Percentiles rank a stretch among this genome's conserved stretches.
Evolutionary conservation across 2,329 filamentous ascomycete species (phyloP).

Genomic region (Helicocarpus griseus): DNA sequence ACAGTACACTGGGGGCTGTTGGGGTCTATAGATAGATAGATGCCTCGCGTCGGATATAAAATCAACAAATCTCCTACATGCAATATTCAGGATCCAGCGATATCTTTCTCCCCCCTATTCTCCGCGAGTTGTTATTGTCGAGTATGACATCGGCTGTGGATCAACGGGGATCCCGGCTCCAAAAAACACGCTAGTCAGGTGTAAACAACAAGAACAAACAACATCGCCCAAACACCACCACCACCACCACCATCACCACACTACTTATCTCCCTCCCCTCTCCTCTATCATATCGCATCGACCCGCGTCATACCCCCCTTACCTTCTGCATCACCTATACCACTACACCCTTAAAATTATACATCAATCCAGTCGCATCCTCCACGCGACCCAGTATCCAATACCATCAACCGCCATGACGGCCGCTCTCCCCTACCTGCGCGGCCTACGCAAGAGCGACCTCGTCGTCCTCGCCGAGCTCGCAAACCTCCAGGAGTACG

Average conservation of each 20-base stretch:
- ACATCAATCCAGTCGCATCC: slow-evolving; percentile 34
- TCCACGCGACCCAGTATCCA: slow-evolving; percentile 35
- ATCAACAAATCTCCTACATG: neutral
- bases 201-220: neutral
- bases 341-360: neutral
- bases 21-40: neutral
- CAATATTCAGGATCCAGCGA: too few relatives aligned
- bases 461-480: slow-evolving; percentile 63
- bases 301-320: slow-evolving; percentile 2
- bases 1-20: neutral
- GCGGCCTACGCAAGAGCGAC: slow-evolving; percentile 72
- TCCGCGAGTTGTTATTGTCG: too few relatives aligned
- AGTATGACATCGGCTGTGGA: neutral
- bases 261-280: slow-evolving; percentile 6
- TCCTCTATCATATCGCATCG: slow-evolving; percentile 10
- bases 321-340: slow-evolving; percentile 6
- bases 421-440: slow-evolving; percentile 60
- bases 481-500: slow-evolving; percentile 64
- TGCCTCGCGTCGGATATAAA: neutral
- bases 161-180: neutral
- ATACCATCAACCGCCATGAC: slow-evolving; percentile 43
- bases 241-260: neutral
- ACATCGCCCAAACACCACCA: neutral
- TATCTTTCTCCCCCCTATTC: too few relatives aligned
- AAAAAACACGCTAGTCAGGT: slow-evolving; percentile 2